Conservation (phyloP, 805 yeast species). For the Candida coleopterorum region DNA sequence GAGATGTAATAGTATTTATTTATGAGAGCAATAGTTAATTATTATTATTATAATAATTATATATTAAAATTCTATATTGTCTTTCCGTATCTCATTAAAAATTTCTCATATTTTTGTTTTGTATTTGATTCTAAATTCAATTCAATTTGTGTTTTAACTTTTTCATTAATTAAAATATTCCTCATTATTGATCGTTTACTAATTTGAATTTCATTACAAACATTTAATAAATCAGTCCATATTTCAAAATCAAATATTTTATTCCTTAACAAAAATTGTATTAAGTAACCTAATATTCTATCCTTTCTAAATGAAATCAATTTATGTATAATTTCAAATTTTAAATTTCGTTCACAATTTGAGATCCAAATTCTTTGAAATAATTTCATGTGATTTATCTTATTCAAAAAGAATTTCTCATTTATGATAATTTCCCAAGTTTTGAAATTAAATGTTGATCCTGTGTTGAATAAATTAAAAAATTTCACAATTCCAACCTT, state of each 20-base stretch:
- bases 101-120: neutral
- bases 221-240: conserved; percentile 1
- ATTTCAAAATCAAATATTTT: conserved; percentile 2
- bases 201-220: neutral
- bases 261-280: conserved; percentile 2
- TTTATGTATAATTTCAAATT: conserved; percentile 9
- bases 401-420: conserved; percentile 18
- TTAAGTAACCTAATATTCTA: conserved; percentile 10
- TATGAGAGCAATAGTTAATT: too few species aligned
- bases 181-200: neutral
- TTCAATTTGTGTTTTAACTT: neutral
- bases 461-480: conserved; percentile 23
- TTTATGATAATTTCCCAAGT: conserved; percentile 32
- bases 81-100: neutral
- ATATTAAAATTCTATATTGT: neutral
- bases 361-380: conserved; percentile 19
- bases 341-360: conserved; percentile 10
- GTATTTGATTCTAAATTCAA: neutral
- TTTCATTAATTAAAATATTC: conserved; percentile 1
- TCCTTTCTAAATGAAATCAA: conserved; percentile 21
- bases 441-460: conserved; percentile 23
- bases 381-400: conserved; percentile 16
- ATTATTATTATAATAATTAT: too few species aligned
- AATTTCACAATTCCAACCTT: conserved; percentile 23
- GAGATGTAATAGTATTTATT: too few species aligned